Percentiles rank a stretch among this genome's conserved stretches.
Conservation (phyloP, 2,329 filamentous ascomycete genomes). For the Clonostachys sp. region DNA sequence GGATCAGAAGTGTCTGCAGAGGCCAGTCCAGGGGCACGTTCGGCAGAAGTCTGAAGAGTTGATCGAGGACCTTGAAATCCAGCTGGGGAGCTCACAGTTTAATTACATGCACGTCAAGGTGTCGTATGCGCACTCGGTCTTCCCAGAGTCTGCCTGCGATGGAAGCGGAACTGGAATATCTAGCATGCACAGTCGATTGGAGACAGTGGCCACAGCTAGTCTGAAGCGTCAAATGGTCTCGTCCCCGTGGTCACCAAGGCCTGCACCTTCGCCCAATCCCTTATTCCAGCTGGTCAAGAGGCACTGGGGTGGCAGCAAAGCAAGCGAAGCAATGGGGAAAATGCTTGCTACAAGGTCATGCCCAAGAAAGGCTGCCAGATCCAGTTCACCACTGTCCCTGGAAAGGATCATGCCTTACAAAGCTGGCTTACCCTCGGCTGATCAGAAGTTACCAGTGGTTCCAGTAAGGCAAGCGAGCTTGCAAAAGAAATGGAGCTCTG, state of each 20-base stretch:
- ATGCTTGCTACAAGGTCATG: conserved; percentile 11
- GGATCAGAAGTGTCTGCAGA: conserved; percentile 2
- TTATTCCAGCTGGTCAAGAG: conserved; percentile 39
- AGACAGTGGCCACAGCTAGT: conserved; percentile 46
- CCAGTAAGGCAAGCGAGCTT: conserved; percentile 1
- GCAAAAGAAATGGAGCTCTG: neutral
- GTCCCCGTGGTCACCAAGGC: conserved; percentile 47
- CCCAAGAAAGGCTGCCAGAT: conserved; percentile 1
- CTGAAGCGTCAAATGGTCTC: conserved; percentile 41
- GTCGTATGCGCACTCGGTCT: conserved; percentile 52
- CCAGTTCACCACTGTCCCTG: neutral
- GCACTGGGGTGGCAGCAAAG: conserved; percentile 42
- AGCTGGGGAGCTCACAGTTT: conserved; percentile 42
- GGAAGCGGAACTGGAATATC: conserved; percentile 23
- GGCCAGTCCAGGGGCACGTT: conserved; percentile 10
- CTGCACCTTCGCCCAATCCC: conserved; percentile 24
- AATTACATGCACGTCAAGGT: conserved; percentile 48
- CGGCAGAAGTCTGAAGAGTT: conserved; percentile 46
- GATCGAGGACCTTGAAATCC: conserved; percentile 53
- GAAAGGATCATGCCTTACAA: too few relatives aligned
- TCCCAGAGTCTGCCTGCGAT: conserved; percentile 27
- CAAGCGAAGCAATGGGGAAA: conserved; percentile 32
- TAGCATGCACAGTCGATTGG: conserved; percentile 39
- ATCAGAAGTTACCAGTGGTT: neutral
- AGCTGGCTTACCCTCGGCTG: too few relatives aligned